phyloP scores from a whole-genome alignment of 176 grass and related monocot genomes.

The Alloteropsis semialata region DNA sequence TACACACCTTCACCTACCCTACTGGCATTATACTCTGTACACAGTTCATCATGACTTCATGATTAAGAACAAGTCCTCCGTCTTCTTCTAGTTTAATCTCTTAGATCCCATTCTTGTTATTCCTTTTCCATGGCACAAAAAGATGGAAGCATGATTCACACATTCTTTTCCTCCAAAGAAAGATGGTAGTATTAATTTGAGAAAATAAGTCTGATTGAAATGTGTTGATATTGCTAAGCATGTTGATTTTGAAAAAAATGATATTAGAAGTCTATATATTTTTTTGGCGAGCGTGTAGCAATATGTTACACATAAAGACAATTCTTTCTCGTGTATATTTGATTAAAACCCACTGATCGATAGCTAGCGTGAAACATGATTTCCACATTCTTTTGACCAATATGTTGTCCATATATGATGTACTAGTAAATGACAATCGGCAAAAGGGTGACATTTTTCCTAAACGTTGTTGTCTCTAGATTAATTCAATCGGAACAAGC shows the following conservation, averaged over 20 bases:
- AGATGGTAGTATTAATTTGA: too few relatives aligned
- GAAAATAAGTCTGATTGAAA: neutral
- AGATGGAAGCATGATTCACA: neutral
- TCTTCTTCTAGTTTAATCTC: neutral
- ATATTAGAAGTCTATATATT: neutral
- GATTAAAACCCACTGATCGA: neutral
- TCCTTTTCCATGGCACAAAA: neutral
- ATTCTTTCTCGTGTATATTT: neutral
- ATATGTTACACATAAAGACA: neutral
- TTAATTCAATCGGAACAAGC: neutral
- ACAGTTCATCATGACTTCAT: constrained; percentile 12
- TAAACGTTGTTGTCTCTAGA: neutral
- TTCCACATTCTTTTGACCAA: neutral
- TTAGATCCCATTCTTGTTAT: neutral
- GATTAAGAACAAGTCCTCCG: neutral
- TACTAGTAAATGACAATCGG: neutral
- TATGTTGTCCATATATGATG: neutral
- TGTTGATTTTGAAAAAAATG: neutral
- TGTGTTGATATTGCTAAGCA: neutral
- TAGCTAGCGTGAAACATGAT: neutral
- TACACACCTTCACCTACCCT: constrained; percentile 18
- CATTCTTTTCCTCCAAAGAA: neutral
- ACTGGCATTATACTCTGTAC: neutral
- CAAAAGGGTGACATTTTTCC: neutral
- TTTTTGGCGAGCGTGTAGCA: neutral